Evolutionary conservation across 345 rosid species (phyloP).

Genomic region (Sapria himalayana): DNA sequence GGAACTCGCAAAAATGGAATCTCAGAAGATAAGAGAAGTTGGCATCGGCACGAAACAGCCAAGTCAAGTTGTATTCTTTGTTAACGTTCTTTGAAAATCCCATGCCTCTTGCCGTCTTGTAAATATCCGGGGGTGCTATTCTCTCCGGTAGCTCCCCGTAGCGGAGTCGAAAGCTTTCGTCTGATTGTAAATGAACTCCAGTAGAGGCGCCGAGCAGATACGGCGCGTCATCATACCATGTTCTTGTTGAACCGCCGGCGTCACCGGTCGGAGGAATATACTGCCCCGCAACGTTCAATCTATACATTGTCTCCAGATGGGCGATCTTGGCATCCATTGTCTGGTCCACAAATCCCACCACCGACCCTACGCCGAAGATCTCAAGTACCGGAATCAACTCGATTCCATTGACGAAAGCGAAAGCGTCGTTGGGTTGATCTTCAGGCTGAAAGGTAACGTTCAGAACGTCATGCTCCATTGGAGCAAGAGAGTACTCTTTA

Average conservation of each 20-base stretch:
- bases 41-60: conserved; percentile 51
- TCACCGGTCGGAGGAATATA: conserved; percentile 35
- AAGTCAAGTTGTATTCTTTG: conserved; percentile 35
- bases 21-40: conserved; percentile 49
- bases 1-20: conserved; percentile 59
- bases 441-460: conserved; percentile 34
- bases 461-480: conserved; percentile 13
- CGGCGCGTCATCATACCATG: conserved; percentile 57
- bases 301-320: conserved; percentile 38
- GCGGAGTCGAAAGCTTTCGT: conserved; percentile 10
- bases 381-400: conserved; percentile 37
- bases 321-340: conserved; percentile 11
- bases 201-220: conserved; percentile 28
- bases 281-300: conserved; percentile 57
- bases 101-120: conserved; percentile 38
- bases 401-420: conserved; percentile 57
- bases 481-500: conserved; percentile 40
- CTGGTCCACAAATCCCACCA: conserved; percentile 37
- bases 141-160: conserved; percentile 19
- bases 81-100: conserved; percentile 21
- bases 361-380: conserved; percentile 22
- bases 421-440: conserved; percentile 16
- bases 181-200: conserved; percentile 18
- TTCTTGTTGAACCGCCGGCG: conserved; percentile 29
- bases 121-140: conserved; percentile 39